A percentile compares a stretch with the other conserved stretches of the same genome.
Conservation (phyloP, 1,139 yeast genomes). For the Geotrichum citri-aurantii region DNA sequence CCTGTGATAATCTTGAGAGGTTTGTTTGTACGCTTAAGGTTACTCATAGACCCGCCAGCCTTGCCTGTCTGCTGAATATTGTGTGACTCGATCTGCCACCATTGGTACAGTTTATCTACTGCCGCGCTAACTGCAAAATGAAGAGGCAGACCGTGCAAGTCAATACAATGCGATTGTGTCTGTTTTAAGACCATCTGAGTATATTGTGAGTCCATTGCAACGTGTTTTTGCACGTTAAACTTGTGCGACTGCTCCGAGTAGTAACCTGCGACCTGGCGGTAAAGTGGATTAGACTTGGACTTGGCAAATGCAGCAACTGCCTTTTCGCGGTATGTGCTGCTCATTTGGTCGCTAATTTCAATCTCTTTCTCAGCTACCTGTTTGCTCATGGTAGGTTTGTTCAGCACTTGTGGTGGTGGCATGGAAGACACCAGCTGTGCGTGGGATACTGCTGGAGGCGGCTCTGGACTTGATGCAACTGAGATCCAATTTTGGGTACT, state of each 20-base stretch:
- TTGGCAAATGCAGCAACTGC: slow-evolving; percentile 20
- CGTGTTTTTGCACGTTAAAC: slow-evolving; percentile 18
- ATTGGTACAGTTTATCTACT: slow-evolving; percentile 22
- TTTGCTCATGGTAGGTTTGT: slow-evolving; percentile 2
- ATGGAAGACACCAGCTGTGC: not conserved
- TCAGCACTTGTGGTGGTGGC: not conserved
- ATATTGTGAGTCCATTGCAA: slow-evolving; percentile 19
- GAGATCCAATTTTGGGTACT: not conserved
- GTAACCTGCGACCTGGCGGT: slow-evolving; percentile 28
- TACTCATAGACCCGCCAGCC: not conserved
- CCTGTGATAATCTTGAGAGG: slow-evolving; percentile 32
- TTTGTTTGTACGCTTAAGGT: not conserved
- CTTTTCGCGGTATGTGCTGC: not conserved
- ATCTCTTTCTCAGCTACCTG: slow-evolving; percentile 1
- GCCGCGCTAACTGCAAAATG: slow-evolving; percentile 26
- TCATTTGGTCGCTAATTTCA: not conserved
- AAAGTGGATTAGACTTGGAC: slow-evolving; percentile 27
- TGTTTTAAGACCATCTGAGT: slow-evolving; percentile 20
- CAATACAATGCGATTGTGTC: slow-evolving; percentile 23
- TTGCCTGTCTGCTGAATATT: not conserved
- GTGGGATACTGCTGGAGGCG: not conserved
- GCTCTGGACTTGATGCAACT: not conserved
- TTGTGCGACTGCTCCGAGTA: slow-evolving; percentile 25
- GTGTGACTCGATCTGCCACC: slow-evolving; percentile 21
- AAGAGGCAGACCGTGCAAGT: slow-evolving; percentile 31